These are phyloP conservation scores for Cercospora sp. DNA, from an alignment of 2,329 filamentous ascomycete species.

Conservation along the genomic window DNA sequence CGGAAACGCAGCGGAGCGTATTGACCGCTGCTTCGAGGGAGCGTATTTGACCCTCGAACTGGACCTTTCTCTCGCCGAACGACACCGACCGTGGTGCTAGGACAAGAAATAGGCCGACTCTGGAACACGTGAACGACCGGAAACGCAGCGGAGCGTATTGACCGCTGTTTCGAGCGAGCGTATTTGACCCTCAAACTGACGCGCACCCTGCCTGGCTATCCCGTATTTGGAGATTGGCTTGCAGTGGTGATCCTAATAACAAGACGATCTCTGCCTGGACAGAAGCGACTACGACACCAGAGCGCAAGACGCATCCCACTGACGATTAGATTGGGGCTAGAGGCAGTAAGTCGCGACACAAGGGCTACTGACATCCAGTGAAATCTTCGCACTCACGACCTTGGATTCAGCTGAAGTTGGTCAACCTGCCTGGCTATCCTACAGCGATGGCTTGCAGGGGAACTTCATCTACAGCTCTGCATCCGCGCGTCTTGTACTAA, in stretches of 20 bases:
- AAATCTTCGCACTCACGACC: background rate
- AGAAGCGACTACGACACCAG: background rate
- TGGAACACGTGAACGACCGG: background rate
- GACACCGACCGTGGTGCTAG: background rate
- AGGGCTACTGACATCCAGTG: background rate
- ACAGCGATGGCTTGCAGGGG: background rate
- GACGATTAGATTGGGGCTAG: background rate
- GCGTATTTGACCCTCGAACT: conserved; percentile 1
- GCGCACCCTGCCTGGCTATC: background rate
- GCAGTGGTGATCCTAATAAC: background rate
- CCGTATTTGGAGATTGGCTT: background rate
- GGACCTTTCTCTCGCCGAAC: background rate
- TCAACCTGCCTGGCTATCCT: conserved; percentile 2
- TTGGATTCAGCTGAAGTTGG: background rate
- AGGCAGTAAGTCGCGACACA: conserved; percentile 2
- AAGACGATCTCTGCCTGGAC: background rate
- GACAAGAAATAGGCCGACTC: background rate
- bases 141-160: background rate
- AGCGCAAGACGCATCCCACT: background rate
- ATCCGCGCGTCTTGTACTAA: background rate
- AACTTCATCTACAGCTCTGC: background rate
- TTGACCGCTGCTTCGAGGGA: background rate
- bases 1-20: conserved; percentile 1
- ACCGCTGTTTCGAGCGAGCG: background rate
- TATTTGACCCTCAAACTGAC: background rate